A percentile compares a stretch with the other conserved stretches of the same genome.
Conservation (phyloP, 176 grass and related monocot species). For the Musa schizocarpa region DNA sequence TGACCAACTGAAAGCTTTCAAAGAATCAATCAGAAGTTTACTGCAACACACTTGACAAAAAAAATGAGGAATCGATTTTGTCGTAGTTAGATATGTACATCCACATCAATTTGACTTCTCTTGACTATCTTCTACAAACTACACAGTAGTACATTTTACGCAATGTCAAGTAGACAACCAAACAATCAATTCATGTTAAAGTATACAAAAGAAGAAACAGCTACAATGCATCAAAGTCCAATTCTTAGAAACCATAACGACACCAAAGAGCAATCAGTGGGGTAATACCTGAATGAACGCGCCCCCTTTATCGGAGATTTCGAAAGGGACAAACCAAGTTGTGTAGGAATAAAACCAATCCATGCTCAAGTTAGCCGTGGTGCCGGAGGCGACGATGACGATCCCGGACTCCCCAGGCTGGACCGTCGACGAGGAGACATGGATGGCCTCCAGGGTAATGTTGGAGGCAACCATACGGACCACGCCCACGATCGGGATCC, state of each 20-base stretch:
- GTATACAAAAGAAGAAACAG: neutral
- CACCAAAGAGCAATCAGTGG: neutral
- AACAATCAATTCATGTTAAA: neutral
- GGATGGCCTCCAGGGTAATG: slow-evolving; percentile 38
- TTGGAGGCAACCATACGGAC: slow-evolving; percentile 43
- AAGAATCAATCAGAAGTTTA: no score
- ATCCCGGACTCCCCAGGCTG: slow-evolving; percentile 51
- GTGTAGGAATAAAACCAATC: slow-evolving; percentile 71
- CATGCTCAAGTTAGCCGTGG: slow-evolving; percentile 59
- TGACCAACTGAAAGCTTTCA: neutral
- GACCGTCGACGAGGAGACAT: slow-evolving; percentile 41
- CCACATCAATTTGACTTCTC: neutral
- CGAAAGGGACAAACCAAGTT: slow-evolving; percentile 49
- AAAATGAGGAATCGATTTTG: neutral
- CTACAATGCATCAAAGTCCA: neutral
- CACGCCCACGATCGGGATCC: slow-evolving; percentile 54
- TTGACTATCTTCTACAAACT: neutral
- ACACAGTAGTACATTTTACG: neutral
- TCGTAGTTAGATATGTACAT: neutral
- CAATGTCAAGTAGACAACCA: neutral
- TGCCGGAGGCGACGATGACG: slow-evolving; percentile 54
- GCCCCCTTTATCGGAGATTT: slow-evolving; percentile 51
- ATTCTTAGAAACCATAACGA: neutral
- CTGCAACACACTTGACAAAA: neutral
- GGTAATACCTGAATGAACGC: slow-evolving; percentile 66